These are phyloP conservation scores for Yamadazyma insecticola DNA, from an alignment of 805 yeast species.

Conservation along the genomic window DNA sequence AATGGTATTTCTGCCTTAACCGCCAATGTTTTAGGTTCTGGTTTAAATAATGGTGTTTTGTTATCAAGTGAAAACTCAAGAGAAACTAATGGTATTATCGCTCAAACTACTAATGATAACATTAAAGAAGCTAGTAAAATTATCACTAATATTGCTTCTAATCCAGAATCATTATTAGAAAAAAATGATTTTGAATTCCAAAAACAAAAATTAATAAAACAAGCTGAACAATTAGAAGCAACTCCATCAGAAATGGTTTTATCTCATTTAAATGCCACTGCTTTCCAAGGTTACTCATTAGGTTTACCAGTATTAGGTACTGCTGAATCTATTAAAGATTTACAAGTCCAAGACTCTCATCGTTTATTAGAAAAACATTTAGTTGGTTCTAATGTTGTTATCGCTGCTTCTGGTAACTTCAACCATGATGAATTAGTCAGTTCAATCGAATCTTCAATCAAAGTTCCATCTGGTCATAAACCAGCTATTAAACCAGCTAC, in stretches of 20 bases:
- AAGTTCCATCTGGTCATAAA: conserved; percentile 48
- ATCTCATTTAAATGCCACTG: conserved; percentile 77
- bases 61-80: conserved; percentile 51
- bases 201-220: conserved; percentile 41
- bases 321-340: conserved; percentile 52
- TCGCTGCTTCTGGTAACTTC: conserved; percentile 69
- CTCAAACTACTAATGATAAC: conserved; percentile 50
- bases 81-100: conserved; percentile 62
- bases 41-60: conserved; percentile 50
- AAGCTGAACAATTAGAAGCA: conserved; percentile 53
- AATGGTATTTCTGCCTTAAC: conserved; percentile 74
- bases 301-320: conserved; percentile 78
- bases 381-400: conserved; percentile 60
- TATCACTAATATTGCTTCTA: conserved; percentile 42
- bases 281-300: conserved; percentile 81
- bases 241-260: conserved; percentile 52
- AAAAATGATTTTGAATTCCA: conserved; percentile 45
- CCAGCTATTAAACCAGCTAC: conserved; percentile 47
- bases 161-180: conserved; percentile 30
- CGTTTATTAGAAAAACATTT: conserved; percentile 54
- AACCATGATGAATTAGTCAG: conserved; percentile 67
- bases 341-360: conserved; percentile 55
- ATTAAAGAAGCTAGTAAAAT: conserved; percentile 48
- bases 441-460: conserved; percentile 50
- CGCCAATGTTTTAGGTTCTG: conserved; percentile 44